Evolutionary conservation across 2,329 filamentous ascomycete genomes (phyloP).

Genomic region (Xylariaceae sp.): DNA sequence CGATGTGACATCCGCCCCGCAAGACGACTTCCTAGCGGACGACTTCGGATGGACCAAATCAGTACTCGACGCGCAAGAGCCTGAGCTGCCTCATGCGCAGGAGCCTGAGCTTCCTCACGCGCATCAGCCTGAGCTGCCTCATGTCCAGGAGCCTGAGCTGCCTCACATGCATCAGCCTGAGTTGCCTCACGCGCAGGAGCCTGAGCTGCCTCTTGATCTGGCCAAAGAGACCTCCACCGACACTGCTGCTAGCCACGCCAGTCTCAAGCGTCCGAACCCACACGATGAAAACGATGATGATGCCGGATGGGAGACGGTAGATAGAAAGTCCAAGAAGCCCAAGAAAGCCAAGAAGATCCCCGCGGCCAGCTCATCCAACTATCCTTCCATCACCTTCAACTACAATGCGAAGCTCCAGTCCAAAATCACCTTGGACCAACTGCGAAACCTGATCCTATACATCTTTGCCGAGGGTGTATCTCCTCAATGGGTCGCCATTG

Average conservation of each 20-base stretch:
- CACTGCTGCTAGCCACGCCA: slow-evolving; percentile 10
- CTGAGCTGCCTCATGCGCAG: slow-evolving; percentile 1
- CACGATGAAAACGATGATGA: slow-evolving; percentile 33
- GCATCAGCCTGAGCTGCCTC: no score
- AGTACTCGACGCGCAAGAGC: no score
- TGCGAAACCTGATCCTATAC: slow-evolving; percentile 59
- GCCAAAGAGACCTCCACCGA: slow-evolving; percentile 10
- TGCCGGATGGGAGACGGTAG: slow-evolving; percentile 48
- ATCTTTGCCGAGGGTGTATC: slow-evolving; percentile 58
- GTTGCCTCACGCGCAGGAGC: slow-evolving; percentile 1
- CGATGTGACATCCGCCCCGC: no score
- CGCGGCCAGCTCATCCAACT: slow-evolving; percentile 45
- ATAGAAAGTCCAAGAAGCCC: slow-evolving; percentile 31
- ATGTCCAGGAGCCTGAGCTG: no score
- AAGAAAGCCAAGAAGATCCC: slow-evolving; percentile 58
- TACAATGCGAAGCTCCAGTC: slow-evolving; percentile 49
- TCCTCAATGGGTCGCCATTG: slow-evolving; percentile 58
- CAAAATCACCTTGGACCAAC: slow-evolving; percentile 54
- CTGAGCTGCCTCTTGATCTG: slow-evolving; percentile 12
- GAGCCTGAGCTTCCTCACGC: slow-evolving; percentile 9
- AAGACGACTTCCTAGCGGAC: no score
- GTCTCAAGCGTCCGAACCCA: slow-evolving; percentile 41
- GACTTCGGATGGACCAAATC: no score
- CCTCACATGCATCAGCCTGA: no score
- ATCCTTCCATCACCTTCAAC: slow-evolving; percentile 53